Evolutionary conservation across 371 early-diverging fungal species (phyloP), one percentile per base, ranked within the genome.

Genomic region (Blakeslea trispora): DNA sequence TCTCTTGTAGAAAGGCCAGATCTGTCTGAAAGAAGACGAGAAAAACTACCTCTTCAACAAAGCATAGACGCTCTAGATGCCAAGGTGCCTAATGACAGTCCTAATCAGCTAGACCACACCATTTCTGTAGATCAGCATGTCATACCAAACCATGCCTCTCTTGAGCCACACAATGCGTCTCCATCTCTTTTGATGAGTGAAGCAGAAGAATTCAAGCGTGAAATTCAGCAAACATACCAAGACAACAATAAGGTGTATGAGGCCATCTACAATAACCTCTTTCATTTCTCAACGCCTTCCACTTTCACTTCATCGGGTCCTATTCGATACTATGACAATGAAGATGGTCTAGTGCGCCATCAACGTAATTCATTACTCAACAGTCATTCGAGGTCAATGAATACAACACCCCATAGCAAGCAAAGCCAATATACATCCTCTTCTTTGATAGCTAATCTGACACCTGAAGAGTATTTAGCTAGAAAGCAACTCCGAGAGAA

Each of bases 181-280:
- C 28, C 46, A 6, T 47, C 47, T 8, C 32, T 32, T 15, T 15
- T 10, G 5, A 28, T 51, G 37, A 44, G 45, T 7, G 58, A 58
- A 19, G 58, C 58, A 24, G 58, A 58, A 21, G 15, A 18, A n/a
- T 45, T 51, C 15, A 58, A 58, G 15, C 8, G 45, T 40, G 31
- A 44, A 24, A n/a, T 55, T 39, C 55, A 55, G 11, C 45, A 55
- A 11, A 21, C 14, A 9, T 55, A 31, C 24, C 41, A 51, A 39
- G 39, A 21, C 13, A 43, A 45, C 23, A 34, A 50, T 0, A 50
- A 21, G 2, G 46, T 46, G 1, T 31, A 51, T 31, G 23, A 32
- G 6, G 14, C 17, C 13, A 51, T 58, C 19, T 35, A 45, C 14
- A 44, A 34, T 21, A 58, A 51, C 17, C 18, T 58, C 10, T 45